Base-by-base conservation (phyloP, 257 asterid genomes). In the Primulina tabacum region DNA sequence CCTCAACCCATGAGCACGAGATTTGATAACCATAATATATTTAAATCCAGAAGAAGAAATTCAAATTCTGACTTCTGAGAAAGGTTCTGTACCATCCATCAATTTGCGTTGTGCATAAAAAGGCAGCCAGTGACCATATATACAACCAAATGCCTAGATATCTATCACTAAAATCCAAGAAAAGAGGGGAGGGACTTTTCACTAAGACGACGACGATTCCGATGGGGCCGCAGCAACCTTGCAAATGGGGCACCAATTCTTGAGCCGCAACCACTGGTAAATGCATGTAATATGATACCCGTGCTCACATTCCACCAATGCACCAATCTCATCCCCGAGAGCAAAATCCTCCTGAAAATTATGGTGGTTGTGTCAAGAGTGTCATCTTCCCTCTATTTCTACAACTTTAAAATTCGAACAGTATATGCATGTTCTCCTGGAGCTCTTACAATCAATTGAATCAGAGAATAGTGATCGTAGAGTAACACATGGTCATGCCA, bases 171-270 rank as follows among this genome's bases (percentile, higher is more conserved):
- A 50, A 50, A 50, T 16, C 57, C 57, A 50, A 50, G 57, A 50
- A 50, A 50, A 50, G 17, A 16, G 30, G 30, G 2, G 20, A 43
- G 16, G 33, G 43, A 4, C 33, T 50, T 60, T 64, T 32, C 64
- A 73, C 68, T 11, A 62, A 16, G 76, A 67, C 0, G 75, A 64
- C 28, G 75, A 71, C 21, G 76, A 34, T 57, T 71, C 58, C 34
- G 73, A 52, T 7, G 71, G 72, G 40, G 82, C 85, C 12, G 84
- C 91, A 8, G 82, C 67, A 69, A 86, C 78, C 88, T 93, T 93
- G 89, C 99, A 93, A 70, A 93, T 76, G 21, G 99, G 99, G 78
- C 99, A 90, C 95, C 97, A 90, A 75, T 89, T 93, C 87, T 90
- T 93, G 53, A 84, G 60, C 80, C 77, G 80, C 70, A 93, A 53